A percentile compares a stretch with the other conserved stretches of the same genome.
Evolutionary conservation across 1,139 yeast species (phyloP).

Genomic region (Saccharomyces hybrid): DNA sequence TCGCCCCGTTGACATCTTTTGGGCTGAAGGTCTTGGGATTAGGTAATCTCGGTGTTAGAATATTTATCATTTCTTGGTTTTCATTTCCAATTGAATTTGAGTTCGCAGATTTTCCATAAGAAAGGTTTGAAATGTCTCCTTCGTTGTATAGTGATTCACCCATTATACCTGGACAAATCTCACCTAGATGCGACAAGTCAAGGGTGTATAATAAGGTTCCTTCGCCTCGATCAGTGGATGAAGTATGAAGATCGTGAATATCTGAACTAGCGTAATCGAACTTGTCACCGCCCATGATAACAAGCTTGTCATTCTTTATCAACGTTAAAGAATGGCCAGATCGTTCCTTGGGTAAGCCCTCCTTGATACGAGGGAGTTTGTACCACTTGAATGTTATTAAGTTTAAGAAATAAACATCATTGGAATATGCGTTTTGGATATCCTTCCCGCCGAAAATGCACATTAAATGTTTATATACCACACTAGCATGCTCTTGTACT

Average conservation of each 20-base stretch:
- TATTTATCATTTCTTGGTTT: not conserved
- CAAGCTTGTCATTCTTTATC: conserved; percentile 49
- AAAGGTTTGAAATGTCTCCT: not conserved
- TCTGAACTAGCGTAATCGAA: conserved; percentile 37
- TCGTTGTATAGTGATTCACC: not conserved
- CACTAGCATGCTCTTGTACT: conserved; percentile 79
- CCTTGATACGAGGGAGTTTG: conserved; percentile 43
- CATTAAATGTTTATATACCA: conserved; percentile 66
- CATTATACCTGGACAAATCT: conserved; percentile 4
- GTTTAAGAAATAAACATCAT: conserved; percentile 62
- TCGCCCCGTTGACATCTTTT: not conserved
- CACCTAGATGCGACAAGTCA: conserved; percentile 1
- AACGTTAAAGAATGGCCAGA: conserved; percentile 88
- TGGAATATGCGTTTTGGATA: conserved; percentile 57
- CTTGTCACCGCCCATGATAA: conserved; percentile 85
- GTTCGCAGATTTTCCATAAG: not conserved
- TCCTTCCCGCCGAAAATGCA: conserved; percentile 85
- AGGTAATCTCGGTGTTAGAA: not conserved
- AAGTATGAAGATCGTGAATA: not conserved
- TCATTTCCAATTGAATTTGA: not conserved
- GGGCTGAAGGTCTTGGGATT: not conserved
- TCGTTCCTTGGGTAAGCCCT: conserved; percentile 60
- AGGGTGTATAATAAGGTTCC: conserved; percentile 4
- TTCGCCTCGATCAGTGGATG: not conserved
- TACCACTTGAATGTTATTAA: conserved; percentile 64